Base-by-base conservation (phyloP, 805 yeast species). In the Lipomyces kockii region DNA sequence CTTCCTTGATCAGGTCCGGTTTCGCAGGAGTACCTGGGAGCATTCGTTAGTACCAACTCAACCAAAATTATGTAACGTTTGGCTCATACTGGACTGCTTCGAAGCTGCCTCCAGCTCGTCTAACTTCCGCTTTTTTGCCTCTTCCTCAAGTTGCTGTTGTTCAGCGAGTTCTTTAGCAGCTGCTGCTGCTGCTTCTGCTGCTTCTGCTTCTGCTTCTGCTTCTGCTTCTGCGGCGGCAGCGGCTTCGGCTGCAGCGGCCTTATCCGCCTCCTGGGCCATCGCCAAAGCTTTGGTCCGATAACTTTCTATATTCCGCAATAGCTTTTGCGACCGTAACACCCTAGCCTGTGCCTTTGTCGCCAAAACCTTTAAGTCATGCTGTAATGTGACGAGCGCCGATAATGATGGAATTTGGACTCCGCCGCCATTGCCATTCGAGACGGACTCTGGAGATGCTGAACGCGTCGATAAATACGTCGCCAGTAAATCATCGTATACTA, bases 261-360 rank as follows among this genome's bases (percentile, higher is more conserved):
- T 43, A 3, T 57, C 54, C 61, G 66, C 34, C 20, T 39, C 65
- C 17, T 49, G 54, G 9, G 22, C 34, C 17, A 14, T 20, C 58
- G 61, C 43, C 8, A 57, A 22, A 60, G 61, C 25, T 32, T 51
- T 58, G 11, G 53, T 51, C 53, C 68, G 55, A 14, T 61, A 32
- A 12, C 61, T 20, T 14, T 68, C 71, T 5, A 66, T 17, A 37
- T 51, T 27, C 22, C 64, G 58, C 32, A 66, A 22, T 46, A 34
- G 27, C 49, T 22, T 34, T 51, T 68, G 67, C 22, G 70, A 35
- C n/a, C 64, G 37, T 43, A 29, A 17, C 5, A 67, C 51, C 27
- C 70, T 43, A 22, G 65, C 60, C 37, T 63, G 65, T 14, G 71
- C 70, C 22, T 63, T 58, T 17, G 60, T 51, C 25, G 63, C 46